Conservation (phyloP, 805 yeast species). For the Zygosaccharomyces bisporus region DNA sequence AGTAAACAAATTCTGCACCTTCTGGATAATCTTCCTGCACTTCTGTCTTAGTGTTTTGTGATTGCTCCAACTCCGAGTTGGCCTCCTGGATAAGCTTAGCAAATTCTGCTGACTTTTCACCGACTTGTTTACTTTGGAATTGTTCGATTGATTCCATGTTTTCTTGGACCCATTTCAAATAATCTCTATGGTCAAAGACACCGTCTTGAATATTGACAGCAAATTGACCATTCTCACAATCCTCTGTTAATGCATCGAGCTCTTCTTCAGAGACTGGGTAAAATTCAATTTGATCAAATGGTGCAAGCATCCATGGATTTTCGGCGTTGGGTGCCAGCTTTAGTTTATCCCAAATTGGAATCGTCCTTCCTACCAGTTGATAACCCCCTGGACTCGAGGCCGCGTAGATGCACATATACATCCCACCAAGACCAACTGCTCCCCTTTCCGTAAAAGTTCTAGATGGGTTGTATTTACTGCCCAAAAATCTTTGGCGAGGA, state of each 20-base stretch:
- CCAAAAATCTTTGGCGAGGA: constrained; percentile 89
- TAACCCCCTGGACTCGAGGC: constrained; percentile 99
- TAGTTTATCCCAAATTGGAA: constrained; percentile 97
- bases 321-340: constrained; percentile 58
- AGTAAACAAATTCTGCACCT: constrained; percentile 77
- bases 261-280: constrained; percentile 88
- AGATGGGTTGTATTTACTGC: constrained; percentile 93
- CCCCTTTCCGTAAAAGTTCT: constrained; percentile 96
- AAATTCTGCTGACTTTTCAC: constrained; percentile 82
- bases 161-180: constrained; percentile 71
- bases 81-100: constrained; percentile 76
- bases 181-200: constrained; percentile 77
- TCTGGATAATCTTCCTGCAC: constrained; percentile 63
- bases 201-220: constrained; percentile 69
- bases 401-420: constrained; percentile 97
- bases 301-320: constrained; percentile 85
- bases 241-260: constrained; percentile 64
- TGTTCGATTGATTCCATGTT: constrained; percentile 68
- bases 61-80: constrained; percentile 63
- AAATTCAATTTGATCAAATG: constrained; percentile 92
- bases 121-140: constrained; percentile 64
- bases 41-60: constrained; percentile 44
- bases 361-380: constrained; percentile 92
- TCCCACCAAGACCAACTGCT: constrained; percentile 96
- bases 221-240: constrained; percentile 77